Evolutionary conservation across 768 basidiomycete species (phyloP).

Genomic region (Calocera viscosa): DNA sequence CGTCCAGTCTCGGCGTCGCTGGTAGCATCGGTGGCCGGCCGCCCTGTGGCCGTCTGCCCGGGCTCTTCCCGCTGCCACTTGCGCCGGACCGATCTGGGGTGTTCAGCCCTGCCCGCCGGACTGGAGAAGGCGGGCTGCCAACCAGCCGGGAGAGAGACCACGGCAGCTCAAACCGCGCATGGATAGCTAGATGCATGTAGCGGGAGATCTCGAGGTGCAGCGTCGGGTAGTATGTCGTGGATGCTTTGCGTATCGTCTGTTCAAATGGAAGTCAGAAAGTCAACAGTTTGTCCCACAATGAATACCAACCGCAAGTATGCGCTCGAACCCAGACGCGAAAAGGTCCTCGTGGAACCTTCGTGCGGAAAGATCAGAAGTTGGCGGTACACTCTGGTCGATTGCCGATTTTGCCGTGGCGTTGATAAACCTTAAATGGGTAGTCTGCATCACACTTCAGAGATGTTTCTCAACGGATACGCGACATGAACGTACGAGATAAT

Average conservation of each 20-base stretch:
- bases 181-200: slow-evolving; percentile 56
- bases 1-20: neutral
- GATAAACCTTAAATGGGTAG: slow-evolving; percentile 73
- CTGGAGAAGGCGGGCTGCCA: slow-evolving; percentile 56
- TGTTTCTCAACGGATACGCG: neutral
- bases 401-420: slow-evolving; percentile 63
- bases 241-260: slow-evolving; percentile 90
- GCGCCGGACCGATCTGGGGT: neutral
- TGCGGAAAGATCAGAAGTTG: slow-evolving; percentile 62
- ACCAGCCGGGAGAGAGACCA: slow-evolving; percentile 69
- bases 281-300: slow-evolving; percentile 7
- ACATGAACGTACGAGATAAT: slow-evolving; percentile 63
- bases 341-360: slow-evolving; percentile 74
- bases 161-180: slow-evolving; percentile 64
- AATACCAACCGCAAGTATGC: slow-evolving; percentile 66
- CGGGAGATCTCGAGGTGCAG: slow-evolving; percentile 88
- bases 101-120: slow-evolving; percentile 34
- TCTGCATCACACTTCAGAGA: slow-evolving; percentile 36
- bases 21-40: neutral
- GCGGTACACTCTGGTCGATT: slow-evolving; percentile 51
- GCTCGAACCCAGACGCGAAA: slow-evolving; percentile 82
- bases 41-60: neutral
- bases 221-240: slow-evolving; percentile 83
- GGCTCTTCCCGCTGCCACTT: neutral
- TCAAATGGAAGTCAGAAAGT: neutral